Percentiles rank a stretch among this genome's conserved stretches.
These are phyloP conservation scores for Aegle marmelos DNA, from an alignment of 345 rosid species.

Conservation along the genomic window DNA sequence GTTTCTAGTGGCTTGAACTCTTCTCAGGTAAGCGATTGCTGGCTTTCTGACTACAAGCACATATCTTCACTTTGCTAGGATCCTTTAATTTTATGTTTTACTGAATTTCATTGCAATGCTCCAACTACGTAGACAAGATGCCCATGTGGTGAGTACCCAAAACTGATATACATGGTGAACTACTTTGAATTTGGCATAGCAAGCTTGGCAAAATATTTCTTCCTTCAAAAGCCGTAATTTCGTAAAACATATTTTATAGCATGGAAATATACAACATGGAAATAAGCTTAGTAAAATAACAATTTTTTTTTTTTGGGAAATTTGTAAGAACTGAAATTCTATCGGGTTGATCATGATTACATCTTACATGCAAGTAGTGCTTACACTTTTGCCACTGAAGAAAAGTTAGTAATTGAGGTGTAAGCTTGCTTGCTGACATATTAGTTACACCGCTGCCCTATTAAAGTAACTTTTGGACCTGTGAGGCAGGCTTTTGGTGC, in stretches of 20 bases:
- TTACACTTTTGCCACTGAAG: background rate
- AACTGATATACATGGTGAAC: background rate
- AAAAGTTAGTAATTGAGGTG: background rate
- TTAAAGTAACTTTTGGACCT: slow-evolving; percentile 7
- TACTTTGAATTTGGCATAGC: slow-evolving; percentile 1
- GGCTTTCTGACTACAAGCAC: background rate
- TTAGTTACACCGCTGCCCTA: background rate
- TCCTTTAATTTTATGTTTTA: background rate
- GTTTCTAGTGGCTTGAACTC: slow-evolving; percentile 55
- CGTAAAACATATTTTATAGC: background rate
- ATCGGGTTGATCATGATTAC: background rate
- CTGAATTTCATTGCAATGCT: background rate
- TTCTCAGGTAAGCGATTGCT: slow-evolving; percentile 46
- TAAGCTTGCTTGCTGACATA: background rate
- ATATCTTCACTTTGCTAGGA: background rate
- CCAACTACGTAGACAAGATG: background rate
- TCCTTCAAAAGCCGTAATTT: background rate
- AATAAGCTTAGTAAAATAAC: background rate
- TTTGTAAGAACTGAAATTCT: background rate
- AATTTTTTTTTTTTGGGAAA: background rate
- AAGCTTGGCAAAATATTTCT: background rate
- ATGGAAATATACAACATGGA: background rate
- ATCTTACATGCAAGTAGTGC: background rate
- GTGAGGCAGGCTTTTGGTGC: slow-evolving; percentile 65
- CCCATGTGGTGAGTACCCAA: background rate